Evolutionary conservation across 1,284 basidiomycete species (phyloP), one percentile per base, ranked within the genome.

Genomic region (Anthracocystis panici-leucophaei): DNA sequence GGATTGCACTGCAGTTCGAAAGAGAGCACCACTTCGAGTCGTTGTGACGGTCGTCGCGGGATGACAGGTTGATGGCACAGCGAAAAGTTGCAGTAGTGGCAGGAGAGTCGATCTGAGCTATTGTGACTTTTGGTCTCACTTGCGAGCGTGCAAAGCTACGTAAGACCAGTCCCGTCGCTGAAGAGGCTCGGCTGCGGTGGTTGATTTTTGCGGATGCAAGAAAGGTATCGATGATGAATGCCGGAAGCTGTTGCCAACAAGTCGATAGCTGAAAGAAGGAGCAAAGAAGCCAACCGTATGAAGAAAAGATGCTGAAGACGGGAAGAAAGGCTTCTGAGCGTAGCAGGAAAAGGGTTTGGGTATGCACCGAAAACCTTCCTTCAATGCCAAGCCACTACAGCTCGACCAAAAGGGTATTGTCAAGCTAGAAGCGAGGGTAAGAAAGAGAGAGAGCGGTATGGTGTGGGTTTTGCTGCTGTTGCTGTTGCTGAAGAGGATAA

Each of bases 141-240:
- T 41, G 40, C n/a, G 18, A 21, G 20, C n/a, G 11, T 9, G 27
- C 27, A 7, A 27, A 27, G 14, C 10, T 9, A 23, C 16, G 6
- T 9, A 20, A 45, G n/a, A 27, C 25, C 25, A 12, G 31, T 33
- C 6, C 31, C 12, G 33, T 12, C 7, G 33, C 33, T 33, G 33
- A 33, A 33, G 10, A 16, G 14, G 35, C 35, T 38, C 35, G 10
- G 35, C 35, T 38, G 35, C 35, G 35, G 35, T 38, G 12, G 14
- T 38, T 3, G 35, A 38, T 38, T 14, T 21, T 42, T 20, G 41
- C 20, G 7, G 40, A 3, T 18, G 45, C n/a, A 46, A 48, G n/a
- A 21, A 42, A 57, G 55, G 55, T 48, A 57, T 38, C 35, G 41
- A 38, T 10, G 57, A 29, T 21, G 50, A 40, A 38, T 40, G 50